These are phyloP conservation scores for Apiotrichum sp. DNA, from an alignment of 1,284 basidiomycete species.

Conservation along the genomic window DNA sequence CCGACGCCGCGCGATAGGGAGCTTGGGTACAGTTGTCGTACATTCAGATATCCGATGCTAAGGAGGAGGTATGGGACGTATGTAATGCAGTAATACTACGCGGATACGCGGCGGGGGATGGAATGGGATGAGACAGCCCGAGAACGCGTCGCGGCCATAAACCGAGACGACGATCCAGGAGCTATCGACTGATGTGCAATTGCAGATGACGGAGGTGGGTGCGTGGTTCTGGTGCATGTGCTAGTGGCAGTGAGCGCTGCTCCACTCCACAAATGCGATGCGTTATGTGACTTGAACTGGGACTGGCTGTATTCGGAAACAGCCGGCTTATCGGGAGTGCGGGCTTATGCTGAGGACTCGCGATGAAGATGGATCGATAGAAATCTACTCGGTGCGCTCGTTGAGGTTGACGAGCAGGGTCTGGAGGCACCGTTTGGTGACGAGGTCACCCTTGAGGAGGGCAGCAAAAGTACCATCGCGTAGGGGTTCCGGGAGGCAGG, in stretches of 20 bases:
- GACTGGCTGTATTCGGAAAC: no score
- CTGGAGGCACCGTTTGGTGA: slow-evolving; percentile 91
- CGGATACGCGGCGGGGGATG: no score
- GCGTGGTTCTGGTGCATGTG: no score
- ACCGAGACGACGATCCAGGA: no score
- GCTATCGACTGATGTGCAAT: neutral
- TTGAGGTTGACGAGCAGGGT: slow-evolving; percentile 86
- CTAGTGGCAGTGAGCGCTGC: no score
- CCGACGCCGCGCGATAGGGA: no score
- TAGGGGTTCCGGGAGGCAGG: slow-evolving; percentile 94
- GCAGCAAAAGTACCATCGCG: slow-evolving; percentile 89
- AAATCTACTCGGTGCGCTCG: slow-evolving; percentile 45
- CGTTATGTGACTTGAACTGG: no score
- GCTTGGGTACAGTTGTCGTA: slow-evolving; percentile 6
- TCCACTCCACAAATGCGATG: no score
- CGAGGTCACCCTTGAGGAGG: slow-evolving; percentile 91
- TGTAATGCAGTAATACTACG: slow-evolving; percentile 4
- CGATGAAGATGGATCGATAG: neutral
- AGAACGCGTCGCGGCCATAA: no score
- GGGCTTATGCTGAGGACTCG: no score
- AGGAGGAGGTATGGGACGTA: slow-evolving; percentile 1
- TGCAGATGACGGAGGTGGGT: neutral
- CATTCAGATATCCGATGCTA: slow-evolving; percentile 7
- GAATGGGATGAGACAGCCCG: no score
- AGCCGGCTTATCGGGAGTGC: no score